Evolutionary conservation across 371 early-diverging fungal genomes (phyloP), one percentile per base, ranked within the genome.

Genomic region (Funneliformis caledonium): DNA sequence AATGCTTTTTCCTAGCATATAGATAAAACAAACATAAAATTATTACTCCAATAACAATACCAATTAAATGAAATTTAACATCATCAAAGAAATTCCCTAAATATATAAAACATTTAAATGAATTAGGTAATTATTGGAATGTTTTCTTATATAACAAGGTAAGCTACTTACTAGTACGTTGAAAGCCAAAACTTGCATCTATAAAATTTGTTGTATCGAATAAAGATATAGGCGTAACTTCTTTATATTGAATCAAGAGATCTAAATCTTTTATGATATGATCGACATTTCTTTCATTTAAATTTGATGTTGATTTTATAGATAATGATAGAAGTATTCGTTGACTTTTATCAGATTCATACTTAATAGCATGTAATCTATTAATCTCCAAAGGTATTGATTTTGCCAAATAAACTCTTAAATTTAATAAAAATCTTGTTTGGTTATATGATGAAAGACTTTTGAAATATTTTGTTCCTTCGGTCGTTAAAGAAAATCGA

Each of bases 391-490:
- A 4, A 56, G 56, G 56, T 56, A 56, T 56, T 56, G 56, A 56
- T 56, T 56, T 56, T 16, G 19, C 56, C 16, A 56, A 56, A 56
- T 56, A 14, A 56, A 56, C 16, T 16, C 1, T 56, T 56, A 56
- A 56, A 6, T 16, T 16, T 56, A 19, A 56, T 16, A 56, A 56
- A 56, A 56, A 19, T 52, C 10, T 9, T 31, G 1, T 11, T 52
- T n/a, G 11, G 56, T 48, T 2, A 10, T 56, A 16, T 2, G 19
- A 10, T 5, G 56, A 56, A 37, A 74, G 59, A 7, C 33, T 14
- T 74, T 74, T 11, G 12, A 26, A 74, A 14, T 33, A 19, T 22
- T 33, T 22, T 11, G 74, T 74, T 10, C 74, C 59, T 31, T 74
- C 52, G 16, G 11, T 5, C 4, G 33, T 56, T 59, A 74, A 59